Percentiles rank a stretch among this genome's conserved stretches.
These are phyloP conservation scores for Calonectria crousiana DNA, from an alignment of 2,329 filamentous ascomycete genomes.

Conservation along the genomic window DNA sequence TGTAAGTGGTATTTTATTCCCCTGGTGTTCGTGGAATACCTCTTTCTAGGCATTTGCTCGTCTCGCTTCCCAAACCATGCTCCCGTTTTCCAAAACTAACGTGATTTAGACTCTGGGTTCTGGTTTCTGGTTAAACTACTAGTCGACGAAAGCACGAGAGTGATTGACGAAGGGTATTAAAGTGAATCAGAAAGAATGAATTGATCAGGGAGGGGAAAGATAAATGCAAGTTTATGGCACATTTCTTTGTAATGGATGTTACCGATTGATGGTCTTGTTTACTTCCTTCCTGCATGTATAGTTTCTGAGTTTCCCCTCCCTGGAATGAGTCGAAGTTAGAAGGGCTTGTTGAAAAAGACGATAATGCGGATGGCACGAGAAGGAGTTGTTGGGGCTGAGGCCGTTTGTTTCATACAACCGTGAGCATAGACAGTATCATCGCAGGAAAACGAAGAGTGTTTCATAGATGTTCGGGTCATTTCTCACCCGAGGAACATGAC, in stretches of 20 bases:
- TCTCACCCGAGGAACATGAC: neutral
- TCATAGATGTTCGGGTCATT: neutral
- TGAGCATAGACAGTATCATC: conserved; percentile 5
- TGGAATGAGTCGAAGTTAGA: conserved; percentile 28
- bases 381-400: neutral
- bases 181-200: conserved; percentile 13
- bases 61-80: neutral
- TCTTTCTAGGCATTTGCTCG: too few species aligned
- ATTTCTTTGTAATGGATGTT: conserved; percentile 43
- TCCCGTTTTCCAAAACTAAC: conserved; percentile 4
- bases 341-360: conserved; percentile 12
- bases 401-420: neutral
- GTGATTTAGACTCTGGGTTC: conserved; percentile 52
- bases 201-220: conserved; percentile 17
- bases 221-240: conserved; percentile 27
- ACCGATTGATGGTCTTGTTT: conserved; percentile 31
- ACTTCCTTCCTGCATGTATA: conserved; percentile 38
- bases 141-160: conserved; percentile 13
- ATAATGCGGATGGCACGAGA: conserved; percentile 16
- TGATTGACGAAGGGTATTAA: conserved; percentile 20
- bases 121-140: conserved; percentile 51
- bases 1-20: conserved; percentile 57
- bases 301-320: conserved; percentile 32
- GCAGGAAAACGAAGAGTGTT: neutral
- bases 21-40: neutral